Conservation (phyloP, 2,329 filamentous ascomycete species). For the Claviceps cyperi region DNA sequence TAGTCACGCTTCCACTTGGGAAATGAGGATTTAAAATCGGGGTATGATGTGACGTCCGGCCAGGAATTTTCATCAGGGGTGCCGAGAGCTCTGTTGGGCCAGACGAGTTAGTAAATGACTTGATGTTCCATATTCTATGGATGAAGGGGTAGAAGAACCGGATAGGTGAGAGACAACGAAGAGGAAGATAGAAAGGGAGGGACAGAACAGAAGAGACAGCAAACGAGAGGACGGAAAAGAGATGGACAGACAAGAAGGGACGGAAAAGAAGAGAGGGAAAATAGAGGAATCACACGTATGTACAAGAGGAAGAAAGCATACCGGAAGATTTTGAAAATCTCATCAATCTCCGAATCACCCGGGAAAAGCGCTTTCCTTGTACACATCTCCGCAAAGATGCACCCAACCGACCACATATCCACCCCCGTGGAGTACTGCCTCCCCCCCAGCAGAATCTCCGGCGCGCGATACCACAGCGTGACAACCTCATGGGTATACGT, state of each 20-base stretch:
- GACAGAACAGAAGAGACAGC: background rate
- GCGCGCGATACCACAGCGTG: constrained; percentile 83
- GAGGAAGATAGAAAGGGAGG: background rate
- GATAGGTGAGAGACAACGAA: too few relatives aligned
- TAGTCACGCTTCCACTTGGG: constrained; percentile 75
- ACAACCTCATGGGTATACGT: constrained; percentile 95
- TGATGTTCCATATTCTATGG: too few relatives aligned
- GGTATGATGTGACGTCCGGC: constrained; percentile 89
- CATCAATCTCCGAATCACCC: constrained; percentile 56
- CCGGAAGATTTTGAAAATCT: constrained; percentile 51
- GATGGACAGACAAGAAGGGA: background rate
- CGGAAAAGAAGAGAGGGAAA: background rate
- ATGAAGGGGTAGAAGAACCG: too few relatives aligned
- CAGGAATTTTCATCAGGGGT: constrained; percentile 71
- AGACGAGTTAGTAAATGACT: too few relatives aligned
- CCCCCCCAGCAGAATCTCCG: constrained; percentile 80
- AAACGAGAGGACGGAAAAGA: background rate
- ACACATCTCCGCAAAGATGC: constrained; percentile 95
- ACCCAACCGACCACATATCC: constrained; percentile 91
- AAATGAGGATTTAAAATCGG: constrained; percentile 84
- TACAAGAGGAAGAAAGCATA: constrained; percentile 22
- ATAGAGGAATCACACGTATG: too few relatives aligned
- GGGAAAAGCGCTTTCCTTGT: constrained; percentile 86
- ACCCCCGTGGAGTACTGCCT: constrained; percentile 88
- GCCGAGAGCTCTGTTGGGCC: constrained; percentile 47